Conservation (phyloP, 2,329 filamentous ascomycete species). For the Exophiala alcalophila region DNA sequence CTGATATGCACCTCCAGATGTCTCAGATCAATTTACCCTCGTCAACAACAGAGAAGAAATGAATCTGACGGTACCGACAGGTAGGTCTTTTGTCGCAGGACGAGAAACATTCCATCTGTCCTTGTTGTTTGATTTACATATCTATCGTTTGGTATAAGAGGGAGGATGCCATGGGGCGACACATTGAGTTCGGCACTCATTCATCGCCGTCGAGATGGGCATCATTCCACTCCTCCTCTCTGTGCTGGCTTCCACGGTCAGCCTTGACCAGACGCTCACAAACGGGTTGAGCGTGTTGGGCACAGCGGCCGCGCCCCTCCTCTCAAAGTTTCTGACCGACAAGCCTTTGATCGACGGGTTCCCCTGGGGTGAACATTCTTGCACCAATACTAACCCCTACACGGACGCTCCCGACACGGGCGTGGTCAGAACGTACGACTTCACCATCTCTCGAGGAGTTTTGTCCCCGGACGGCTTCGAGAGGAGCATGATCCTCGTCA, state of each 20-base stretch:
- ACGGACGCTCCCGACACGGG: slow-evolving; percentile 9
- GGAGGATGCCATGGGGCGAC: too few relatives aligned
- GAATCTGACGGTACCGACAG: too few relatives aligned
- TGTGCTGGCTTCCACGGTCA: neutral
- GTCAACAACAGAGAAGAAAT: too few relatives aligned
- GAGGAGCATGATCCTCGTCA: slow-evolving; percentile 63
- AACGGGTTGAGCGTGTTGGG: slow-evolving; percentile 10
- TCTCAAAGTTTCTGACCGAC: slow-evolving; percentile 15
- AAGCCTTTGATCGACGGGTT: slow-evolving; percentile 14
- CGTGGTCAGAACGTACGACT: slow-evolving; percentile 40
- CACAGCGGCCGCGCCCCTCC: neutral
- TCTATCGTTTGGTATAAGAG: neutral
- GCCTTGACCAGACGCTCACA: slow-evolving; percentile 7
- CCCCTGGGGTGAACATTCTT: slow-evolving; percentile 10
- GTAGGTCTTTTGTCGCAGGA: neutral
- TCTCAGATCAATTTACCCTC: neutral
- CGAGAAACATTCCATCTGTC: slow-evolving; percentile 1
- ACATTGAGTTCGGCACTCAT: too few relatives aligned
- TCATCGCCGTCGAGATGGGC: too few relatives aligned
- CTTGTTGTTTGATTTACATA: neutral
- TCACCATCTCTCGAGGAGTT: slow-evolving; percentile 54
- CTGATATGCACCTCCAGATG: neutral
- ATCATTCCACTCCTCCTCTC: neutral
- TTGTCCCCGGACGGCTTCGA: slow-evolving; percentile 54
- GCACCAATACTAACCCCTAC: slow-evolving; percentile 15